Evolutionary conservation across 805 yeast species (phyloP).

Genomic region (Cephaloascus fragrans): DNA sequence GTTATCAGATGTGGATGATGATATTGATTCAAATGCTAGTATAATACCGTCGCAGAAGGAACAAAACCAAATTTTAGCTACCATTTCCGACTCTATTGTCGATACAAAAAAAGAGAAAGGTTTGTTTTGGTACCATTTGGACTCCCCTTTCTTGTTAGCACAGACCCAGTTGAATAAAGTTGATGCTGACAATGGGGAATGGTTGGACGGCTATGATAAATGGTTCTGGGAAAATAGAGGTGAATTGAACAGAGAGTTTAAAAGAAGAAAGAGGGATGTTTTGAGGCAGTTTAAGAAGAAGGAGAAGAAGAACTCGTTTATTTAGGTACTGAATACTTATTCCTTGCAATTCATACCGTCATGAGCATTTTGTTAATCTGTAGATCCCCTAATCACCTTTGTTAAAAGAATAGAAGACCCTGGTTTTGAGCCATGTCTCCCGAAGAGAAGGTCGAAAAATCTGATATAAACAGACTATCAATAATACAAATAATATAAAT

Average conservation of each 20-base stretch:
- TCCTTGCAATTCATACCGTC: too few species aligned
- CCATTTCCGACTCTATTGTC: conserved; percentile 9
- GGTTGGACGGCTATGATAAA: conserved; percentile 46
- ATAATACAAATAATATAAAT: too few species aligned
- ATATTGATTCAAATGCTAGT: conserved; percentile 6
- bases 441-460: too few species aligned
- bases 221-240: conserved; percentile 84
- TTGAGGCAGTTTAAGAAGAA: conserved; percentile 46
- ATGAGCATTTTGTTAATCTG: too few species aligned
- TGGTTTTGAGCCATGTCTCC: too few species aligned
- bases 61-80: conserved; percentile 16
- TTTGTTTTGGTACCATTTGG: conserved; percentile 72
- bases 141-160: conserved; percentile 79
- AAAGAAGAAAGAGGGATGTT: conserved; percentile 67
- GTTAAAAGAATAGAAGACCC: too few species aligned
- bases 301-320: neutral
- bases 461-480: too few species aligned
- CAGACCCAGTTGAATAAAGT: conserved; percentile 68
- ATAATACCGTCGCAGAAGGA: conserved; percentile 7
- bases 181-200: conserved; percentile 10
- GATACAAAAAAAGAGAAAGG: conserved; percentile 28
- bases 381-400: too few species aligned
- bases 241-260: conserved; percentile 66
- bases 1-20: conserved; percentile 11
- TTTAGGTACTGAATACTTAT: too few species aligned